Base-by-base conservation (phyloP, 108 stramenopile species). In the Cylindrotheca closterium region DNA sequence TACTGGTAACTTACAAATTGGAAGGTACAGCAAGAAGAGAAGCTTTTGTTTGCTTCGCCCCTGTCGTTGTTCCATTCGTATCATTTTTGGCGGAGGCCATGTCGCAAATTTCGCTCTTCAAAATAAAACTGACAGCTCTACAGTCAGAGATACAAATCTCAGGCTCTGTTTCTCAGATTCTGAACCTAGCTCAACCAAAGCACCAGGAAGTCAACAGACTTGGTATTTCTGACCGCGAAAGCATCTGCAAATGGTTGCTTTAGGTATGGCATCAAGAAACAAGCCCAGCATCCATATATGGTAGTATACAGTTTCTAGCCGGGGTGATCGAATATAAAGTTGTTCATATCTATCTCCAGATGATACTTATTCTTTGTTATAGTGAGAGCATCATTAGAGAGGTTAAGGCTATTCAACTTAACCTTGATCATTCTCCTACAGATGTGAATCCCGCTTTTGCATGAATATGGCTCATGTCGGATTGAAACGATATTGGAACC, bases 401-500 rank as follows among this genome's bases (percentile, higher is more conserved):
- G n/a, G n/a, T n/a, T n/a, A n/a, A n/a, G n/a, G n/a, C n/a, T n/a
- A n/a, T n/a, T n/a, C n/a, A n/a, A n/a, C n/a, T n/a, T n/a, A n/a
- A n/a, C n/a, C n/a, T n/a, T 42, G 37, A 42, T 47, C 71, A 80
- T 24, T 80, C 74, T 10, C 91, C 91, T 30, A 73, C 72, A 48
- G 78, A 77, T 12, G 89, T 91, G 63, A 94, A 94, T 19, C 92
- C 92, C 15, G 89, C 86, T 50, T 84, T 91, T 58, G 80, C 78
- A 52, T 91, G 89, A 61, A 94, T 91, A 45, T 85, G 84, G 30
- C 81, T 74, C 62, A 94, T 91, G 59, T 94, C 92, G 63, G 84
- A 83, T 53, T 92, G 91, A 65, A 94, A 91, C 21, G 83, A 80
- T 55, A 94, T 71, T 0, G 92, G 92, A 55, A 94, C 89, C 89